Percentiles rank a stretch among this genome's conserved stretches.
These are phyloP conservation scores for Stephania japonica DNA, from an alignment of 164 flowering plant genomes.

Conservation along the genomic window DNA sequence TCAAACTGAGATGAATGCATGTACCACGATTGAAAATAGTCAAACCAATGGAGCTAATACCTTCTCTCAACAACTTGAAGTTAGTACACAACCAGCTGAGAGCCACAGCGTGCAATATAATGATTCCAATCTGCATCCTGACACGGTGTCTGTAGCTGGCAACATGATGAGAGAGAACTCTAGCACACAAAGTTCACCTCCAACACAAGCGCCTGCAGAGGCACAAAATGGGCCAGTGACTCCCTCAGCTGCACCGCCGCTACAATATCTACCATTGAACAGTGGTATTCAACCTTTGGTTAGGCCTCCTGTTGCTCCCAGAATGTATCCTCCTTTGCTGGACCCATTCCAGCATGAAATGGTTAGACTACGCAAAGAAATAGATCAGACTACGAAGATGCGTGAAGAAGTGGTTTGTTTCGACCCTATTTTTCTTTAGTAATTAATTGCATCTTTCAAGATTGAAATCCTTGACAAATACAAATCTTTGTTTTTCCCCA, in stretches of 20 bases:
- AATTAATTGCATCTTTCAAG: neutral
- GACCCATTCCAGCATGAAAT: constrained; percentile 67
- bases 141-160: neutral
- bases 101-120: constrained; percentile 14
- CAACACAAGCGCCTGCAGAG: neutral
- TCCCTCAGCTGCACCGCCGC: neutral
- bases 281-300: constrained; percentile 17
- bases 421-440: neutral
- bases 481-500: constrained; percentile 3
- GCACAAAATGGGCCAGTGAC: neutral
- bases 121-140: constrained; percentile 18
- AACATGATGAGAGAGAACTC: neutral
- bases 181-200: constrained; percentile 4
- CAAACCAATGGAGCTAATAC: constrained; percentile 6
- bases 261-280: constrained; percentile 6
- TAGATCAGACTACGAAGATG: constrained; percentile 27
- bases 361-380: constrained; percentile 43
- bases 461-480: neutral
- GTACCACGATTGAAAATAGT: constrained; percentile 4
- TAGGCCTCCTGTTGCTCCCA: constrained; percentile 16
- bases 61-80: constrained; percentile 5
- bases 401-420: constrained; percentile 54
- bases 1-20: constrained; percentile 5
- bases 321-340: constrained; percentile 11
- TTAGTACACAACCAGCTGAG: constrained; percentile 9